A percentile compares a stretch with the other conserved stretches of the same genome.
These are phyloP conservation scores for Sphaerobolus stellatus DNA, from an alignment of 1,284 basidiomycete genomes.

Conservation along the genomic window DNA sequence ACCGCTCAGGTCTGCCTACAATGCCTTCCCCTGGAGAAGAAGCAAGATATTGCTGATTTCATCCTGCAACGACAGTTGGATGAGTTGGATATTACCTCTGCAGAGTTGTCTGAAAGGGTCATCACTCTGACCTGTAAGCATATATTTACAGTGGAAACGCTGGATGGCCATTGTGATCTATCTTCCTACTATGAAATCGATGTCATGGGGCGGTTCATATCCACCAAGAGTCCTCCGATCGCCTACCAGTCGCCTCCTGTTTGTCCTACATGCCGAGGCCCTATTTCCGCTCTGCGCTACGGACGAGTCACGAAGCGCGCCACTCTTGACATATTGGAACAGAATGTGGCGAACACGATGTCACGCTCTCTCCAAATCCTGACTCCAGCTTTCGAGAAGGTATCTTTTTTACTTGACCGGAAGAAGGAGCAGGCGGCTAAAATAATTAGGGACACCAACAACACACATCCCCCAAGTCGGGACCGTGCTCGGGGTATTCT, in stretches of 20 bases:
- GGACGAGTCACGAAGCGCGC: slow-evolving; percentile 62
- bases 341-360: slow-evolving; percentile 57
- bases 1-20: slow-evolving; percentile 45
- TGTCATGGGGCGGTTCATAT: slow-evolving; percentile 39
- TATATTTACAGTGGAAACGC: slow-evolving; percentile 67
- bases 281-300: slow-evolving; percentile 54
- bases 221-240: slow-evolving; percentile 39
- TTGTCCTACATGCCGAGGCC: slow-evolving; percentile 55
- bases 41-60: slow-evolving; percentile 54
- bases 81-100: slow-evolving; percentile 49
- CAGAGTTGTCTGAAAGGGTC: slow-evolving; percentile 46
- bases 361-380: slow-evolving; percentile 38
- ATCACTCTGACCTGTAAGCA: slow-evolving; percentile 64
- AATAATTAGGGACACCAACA: too few relatives aligned
- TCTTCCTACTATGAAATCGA: slow-evolving; percentile 48
- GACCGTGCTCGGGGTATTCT: too few relatives aligned
- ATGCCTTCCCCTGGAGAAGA: slow-evolving; percentile 45
- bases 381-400: slow-evolving; percentile 18
- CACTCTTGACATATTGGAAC: slow-evolving; percentile 59
- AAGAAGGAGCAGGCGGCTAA: too few relatives aligned
- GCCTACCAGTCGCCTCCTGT: slow-evolving; percentile 46
- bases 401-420: too few relatives aligned
- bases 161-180: slow-evolving; percentile 63
- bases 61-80: slow-evolving; percentile 51
- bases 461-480: too few relatives aligned